These are phyloP conservation scores for Leccinum rimulosum DNA, from an alignment of 768 basidiomycete genomes.

Conservation along the genomic window DNA sequence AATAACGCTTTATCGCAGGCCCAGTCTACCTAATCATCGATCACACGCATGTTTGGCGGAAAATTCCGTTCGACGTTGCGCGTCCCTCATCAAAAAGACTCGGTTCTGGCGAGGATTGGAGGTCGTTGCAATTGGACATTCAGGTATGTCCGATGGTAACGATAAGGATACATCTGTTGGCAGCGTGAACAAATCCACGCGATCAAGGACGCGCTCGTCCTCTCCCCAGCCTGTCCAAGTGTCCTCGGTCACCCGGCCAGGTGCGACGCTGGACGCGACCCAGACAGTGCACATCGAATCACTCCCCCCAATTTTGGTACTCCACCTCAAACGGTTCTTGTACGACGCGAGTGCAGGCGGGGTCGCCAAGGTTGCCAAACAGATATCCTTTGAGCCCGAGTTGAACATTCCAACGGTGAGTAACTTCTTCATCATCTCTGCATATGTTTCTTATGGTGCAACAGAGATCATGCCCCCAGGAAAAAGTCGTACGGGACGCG, in stretches of 20 bases:
- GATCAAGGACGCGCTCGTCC: constrained; percentile 81
- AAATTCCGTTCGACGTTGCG: constrained; percentile 83
- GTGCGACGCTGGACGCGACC: constrained; percentile 65
- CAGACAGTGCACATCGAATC: constrained; percentile 76
- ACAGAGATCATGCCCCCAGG: constrained; percentile 60
- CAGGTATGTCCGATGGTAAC: constrained; percentile 44
- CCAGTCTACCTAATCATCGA: constrained; percentile 79
- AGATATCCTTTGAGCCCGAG: constrained; percentile 72
- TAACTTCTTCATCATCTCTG: not conserved
- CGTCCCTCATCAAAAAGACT: constrained; percentile 81
- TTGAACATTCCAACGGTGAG: constrained; percentile 71
- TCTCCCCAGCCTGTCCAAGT: constrained; percentile 77
- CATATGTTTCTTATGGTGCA: not conserved
- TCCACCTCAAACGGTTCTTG: constrained; percentile 89
- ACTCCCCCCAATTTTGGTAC: constrained; percentile 78
- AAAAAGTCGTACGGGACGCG: constrained; percentile 47
- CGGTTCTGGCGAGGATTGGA: constrained; percentile 87
- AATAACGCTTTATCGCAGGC: constrained; percentile 38
- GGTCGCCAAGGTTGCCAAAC: constrained; percentile 85
- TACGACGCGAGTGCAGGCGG: constrained; percentile 76
- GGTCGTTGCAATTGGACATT: constrained; percentile 85
- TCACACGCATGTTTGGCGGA: constrained; percentile 91
- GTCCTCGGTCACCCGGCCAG: constrained; percentile 54
- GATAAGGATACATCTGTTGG: not conserved
- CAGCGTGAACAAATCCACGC: constrained; percentile 73